Evolutionary conservation across 257 asterid genomes (phyloP), one percentile per base, ranked within the genome.

Genomic region (Knoxia roxburghii): DNA sequence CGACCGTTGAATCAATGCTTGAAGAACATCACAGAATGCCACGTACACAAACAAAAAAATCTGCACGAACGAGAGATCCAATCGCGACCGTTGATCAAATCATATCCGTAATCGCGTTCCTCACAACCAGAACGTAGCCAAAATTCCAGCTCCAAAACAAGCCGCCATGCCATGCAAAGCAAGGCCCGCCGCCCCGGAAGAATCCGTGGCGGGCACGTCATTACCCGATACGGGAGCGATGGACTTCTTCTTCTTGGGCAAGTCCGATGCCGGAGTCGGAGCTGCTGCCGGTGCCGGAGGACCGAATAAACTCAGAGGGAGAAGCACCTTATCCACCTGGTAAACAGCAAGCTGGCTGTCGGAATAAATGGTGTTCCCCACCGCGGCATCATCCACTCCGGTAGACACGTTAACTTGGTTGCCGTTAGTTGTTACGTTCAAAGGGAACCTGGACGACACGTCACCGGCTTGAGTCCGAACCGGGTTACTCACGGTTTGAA

Each of bases 401-500:
- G 95, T 92, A 33, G 96, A 79, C 26, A 92, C 68, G 55, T 92
- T 92, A 29, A 92, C 97, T 64, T 86, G 96, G 68, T 80, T 92
- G 40, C 88, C 95, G 7, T 86, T 63, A 50, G 95, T 84, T 1
- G 96, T 92, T 23, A 91, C 87, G 65, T 91, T 91, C 46, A 91
- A 58, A 0, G 88, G 93, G 73, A 89, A 91, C 0, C 91, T 85
- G 26, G 60, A 35, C 6, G 75, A 70, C 61, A 68, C 80, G 73
- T 86, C 85, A 0, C 98, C 97, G 67, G 96, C 98, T 69, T 92
- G 97, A 0, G 97, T 92, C 74, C 92, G 71, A 32, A 89, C 69
- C 0, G 98, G 98, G 37, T 89, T 92, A 74, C 93, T 92, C 2
- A 88, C 87, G 5, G 97, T 92, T 67, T 92, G 97, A 80, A 92